Evolutionary conservation across 2,329 filamentous ascomycete genomes (phyloP).

Genomic region (Rhynchosporium agropyri): DNA sequence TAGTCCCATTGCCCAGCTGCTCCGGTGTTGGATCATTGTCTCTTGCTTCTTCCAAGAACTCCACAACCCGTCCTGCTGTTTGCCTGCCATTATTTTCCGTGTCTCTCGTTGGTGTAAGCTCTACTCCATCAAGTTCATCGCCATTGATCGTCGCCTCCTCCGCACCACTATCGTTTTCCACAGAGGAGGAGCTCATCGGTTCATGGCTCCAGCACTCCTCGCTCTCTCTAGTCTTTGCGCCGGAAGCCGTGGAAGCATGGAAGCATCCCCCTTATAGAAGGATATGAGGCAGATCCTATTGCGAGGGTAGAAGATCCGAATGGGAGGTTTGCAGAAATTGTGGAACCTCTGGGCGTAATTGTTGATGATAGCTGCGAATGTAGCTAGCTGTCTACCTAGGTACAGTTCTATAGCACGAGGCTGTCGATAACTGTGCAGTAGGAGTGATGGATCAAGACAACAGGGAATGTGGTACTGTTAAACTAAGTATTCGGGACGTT

Average conservation of each 20-base stretch:
- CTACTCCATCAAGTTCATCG: slow-evolving; percentile 38
- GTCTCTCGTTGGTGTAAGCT: slow-evolving; percentile 51
- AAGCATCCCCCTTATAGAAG: slow-evolving; percentile 27
- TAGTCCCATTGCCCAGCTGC: slow-evolving; percentile 44
- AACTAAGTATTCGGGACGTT: slow-evolving; percentile 3
- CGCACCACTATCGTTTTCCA: slow-evolving; percentile 63
- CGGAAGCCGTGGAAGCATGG: slow-evolving; percentile 35
- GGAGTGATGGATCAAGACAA: slow-evolving; percentile 22
- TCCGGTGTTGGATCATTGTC: slow-evolving; percentile 34
- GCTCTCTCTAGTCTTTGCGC: slow-evolving; percentile 34
- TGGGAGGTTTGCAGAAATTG: background rate
- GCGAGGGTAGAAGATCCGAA: background rate
- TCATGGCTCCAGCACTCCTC: slow-evolving; percentile 39
- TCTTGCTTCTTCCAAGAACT: slow-evolving; percentile 39
- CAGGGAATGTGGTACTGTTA: background rate
- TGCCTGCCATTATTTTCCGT: slow-evolving; percentile 42
- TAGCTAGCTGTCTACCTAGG: slow-evolving; percentile 13
- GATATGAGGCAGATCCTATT: slow-evolving; percentile 24
- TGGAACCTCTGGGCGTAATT: slow-evolving; percentile 13
- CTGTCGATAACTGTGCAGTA: slow-evolving; percentile 25
- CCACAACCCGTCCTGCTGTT: slow-evolving; percentile 32
- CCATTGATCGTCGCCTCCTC: slow-evolving; percentile 53
- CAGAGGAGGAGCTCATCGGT: slow-evolving; percentile 68
- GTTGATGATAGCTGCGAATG: slow-evolving; percentile 24
- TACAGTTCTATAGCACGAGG: background rate